Evolutionary conservation across 805 yeast genomes (phyloP).

Genomic region (Ogataea sp.): DNA sequence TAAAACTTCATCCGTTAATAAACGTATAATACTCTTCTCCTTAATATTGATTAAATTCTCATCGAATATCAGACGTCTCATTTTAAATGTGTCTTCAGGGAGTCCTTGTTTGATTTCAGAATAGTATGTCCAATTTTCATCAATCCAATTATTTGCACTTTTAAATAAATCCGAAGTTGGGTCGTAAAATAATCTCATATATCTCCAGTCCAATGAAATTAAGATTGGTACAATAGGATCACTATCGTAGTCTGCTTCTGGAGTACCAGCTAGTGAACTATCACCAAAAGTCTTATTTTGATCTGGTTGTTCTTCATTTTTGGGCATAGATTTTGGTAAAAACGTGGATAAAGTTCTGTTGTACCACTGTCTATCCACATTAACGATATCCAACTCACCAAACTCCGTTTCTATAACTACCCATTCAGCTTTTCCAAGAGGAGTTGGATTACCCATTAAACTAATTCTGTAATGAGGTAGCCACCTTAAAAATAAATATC

Average conservation of each 20-base stretch:
- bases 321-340: conserved; percentile 28
- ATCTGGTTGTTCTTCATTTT: conserved; percentile 9
- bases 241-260: conserved; percentile 20
- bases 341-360: conserved; percentile 67
- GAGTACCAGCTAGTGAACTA: neutral
- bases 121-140: conserved; percentile 62
- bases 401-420: conserved; percentile 89
- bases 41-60: conserved; percentile 65
- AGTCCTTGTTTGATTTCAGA: conserved; percentile 58
- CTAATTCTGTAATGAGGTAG: conserved; percentile 66
- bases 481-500: conserved; percentile 77
- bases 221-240: conserved; percentile 68
- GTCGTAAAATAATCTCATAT: conserved; percentile 72
- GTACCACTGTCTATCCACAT: conserved; percentile 52
- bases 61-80: conserved; percentile 70
- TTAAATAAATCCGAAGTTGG: conserved; percentile 83
- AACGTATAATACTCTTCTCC: conserved; percentile 56
- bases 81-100: conserved; percentile 57
- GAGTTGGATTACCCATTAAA: conserved; percentile 54
- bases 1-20: conserved; percentile 77
- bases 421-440: conserved; percentile 85
- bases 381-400: conserved; percentile 68
- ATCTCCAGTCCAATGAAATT: conserved; percentile 72
- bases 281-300: conserved; percentile 21
- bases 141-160: conserved; percentile 84